A percentile compares a stretch with the other conserved stretches of the same genome.
Evolutionary conservation across 108 stramenopile genomes (phyloP).

Genomic region (Poteriospumella lacustris): DNA sequence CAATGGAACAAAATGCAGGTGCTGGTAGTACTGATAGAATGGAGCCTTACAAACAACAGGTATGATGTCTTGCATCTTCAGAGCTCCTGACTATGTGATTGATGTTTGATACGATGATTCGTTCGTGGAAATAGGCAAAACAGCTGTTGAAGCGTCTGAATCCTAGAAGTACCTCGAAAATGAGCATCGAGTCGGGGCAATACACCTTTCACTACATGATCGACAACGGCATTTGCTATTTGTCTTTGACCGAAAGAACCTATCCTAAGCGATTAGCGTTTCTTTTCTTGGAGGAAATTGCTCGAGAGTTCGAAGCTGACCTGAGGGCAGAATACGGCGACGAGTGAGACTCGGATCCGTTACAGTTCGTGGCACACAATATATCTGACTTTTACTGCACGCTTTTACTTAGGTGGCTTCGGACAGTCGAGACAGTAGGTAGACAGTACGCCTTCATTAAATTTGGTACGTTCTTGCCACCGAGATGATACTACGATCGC

Average conservation of each 20-base stretch:
- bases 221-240: conserved; percentile 51
- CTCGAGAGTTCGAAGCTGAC: conserved; percentile 69
- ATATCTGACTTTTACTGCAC: background rate
- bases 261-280: conserved; percentile 96
- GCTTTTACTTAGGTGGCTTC: conserved; percentile 10
- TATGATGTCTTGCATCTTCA: background rate
- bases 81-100: background rate
- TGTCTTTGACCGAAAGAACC: conserved; percentile 49
- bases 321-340: conserved; percentile 71
- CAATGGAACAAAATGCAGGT: background rate
- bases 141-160: conserved; percentile 52
- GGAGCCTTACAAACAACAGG: conserved; percentile 43
- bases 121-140: conserved; percentile 36
- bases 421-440: conserved; percentile 66
- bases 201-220: conserved; percentile 66
- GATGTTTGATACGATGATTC: too few species aligned
- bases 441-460: conserved; percentile 86
- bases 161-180: conserved; percentile 46
- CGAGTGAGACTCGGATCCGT: conserved; percentile 26
- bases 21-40: conserved; percentile 14
- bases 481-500: background rate
- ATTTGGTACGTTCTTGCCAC: conserved; percentile 34
- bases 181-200: conserved; percentile 50
- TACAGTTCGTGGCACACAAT: background rate
- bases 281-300: conserved; percentile 86